Evolutionary conservation across 2,329 filamentous ascomycete species (phyloP).

Genomic region (Penicillium sp.): DNA sequence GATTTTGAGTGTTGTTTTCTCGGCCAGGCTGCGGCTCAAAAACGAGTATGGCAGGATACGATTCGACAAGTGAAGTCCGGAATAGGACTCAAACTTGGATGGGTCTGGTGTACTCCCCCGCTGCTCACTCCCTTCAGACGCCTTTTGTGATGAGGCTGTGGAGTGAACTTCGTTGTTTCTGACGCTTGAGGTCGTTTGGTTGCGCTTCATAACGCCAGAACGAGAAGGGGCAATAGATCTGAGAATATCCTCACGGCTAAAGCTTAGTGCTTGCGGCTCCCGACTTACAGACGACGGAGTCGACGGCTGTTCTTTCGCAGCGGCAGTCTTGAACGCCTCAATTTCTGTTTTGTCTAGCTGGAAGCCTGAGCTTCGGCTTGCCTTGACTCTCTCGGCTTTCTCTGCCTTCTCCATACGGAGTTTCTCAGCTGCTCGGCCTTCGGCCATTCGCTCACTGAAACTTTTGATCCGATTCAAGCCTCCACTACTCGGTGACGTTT

Average conservation of each 20-base stretch:
- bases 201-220: conserved; percentile 40
- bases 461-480: conserved; percentile 54
- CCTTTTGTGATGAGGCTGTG: conserved; percentile 8
- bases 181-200: conserved; percentile 42
- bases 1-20: conserved; percentile 77
- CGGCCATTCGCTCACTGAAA: conserved; percentile 86
- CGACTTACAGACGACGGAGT: conserved; percentile 54
- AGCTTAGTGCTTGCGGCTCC: conserved; percentile 58
- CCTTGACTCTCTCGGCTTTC: conserved; percentile 45
- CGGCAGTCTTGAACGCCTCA: conserved; percentile 49
- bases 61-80: conserved; percentile 79
- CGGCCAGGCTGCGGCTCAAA: conserved; percentile 76
- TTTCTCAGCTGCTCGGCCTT: conserved; percentile 60
- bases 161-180: conserved; percentile 25
- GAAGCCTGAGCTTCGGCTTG: conserved; percentile 52
- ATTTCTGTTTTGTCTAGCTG: conserved; percentile 52
- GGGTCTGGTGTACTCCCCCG: conserved; percentile 53
- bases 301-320: conserved; percentile 40
- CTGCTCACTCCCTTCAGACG: conserved; percentile 23
- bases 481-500: conserved; percentile 36
- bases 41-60: conserved; percentile 82
- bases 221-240: conserved; percentile 41
- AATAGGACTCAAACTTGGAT: conserved; percentile 83
- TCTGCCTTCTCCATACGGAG: conserved; percentile 47
- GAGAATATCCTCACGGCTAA: conserved; percentile 68